Percentiles rank a stretch among this genome's conserved stretches.
Conservation (phyloP, 768 basidiomycete genomes). For the Termitomyces sp. region DNA sequence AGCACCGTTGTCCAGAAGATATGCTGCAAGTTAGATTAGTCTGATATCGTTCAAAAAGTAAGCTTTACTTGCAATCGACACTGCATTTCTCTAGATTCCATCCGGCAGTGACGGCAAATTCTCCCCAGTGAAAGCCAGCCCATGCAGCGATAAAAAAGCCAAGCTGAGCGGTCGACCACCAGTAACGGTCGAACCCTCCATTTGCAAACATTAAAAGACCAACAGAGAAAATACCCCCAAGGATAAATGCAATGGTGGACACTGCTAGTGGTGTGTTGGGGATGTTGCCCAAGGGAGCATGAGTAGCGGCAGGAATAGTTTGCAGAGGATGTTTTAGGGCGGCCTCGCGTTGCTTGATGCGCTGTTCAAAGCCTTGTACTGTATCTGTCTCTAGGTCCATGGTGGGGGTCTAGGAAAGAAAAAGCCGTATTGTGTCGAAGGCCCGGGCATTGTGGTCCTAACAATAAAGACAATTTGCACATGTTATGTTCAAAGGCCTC, state of each 20-base stretch:
- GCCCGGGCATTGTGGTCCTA: constrained; percentile 13
- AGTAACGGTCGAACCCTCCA: constrained; percentile 41
- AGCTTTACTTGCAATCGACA: constrained; percentile 76
- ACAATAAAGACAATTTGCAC: constrained; percentile 23
- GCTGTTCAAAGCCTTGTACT: constrained; percentile 35
- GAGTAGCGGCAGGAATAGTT: constrained; percentile 43
- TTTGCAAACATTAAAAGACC: constrained; percentile 48
- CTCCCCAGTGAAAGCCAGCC: constrained; percentile 89
- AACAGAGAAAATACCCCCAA: constrained; percentile 68
- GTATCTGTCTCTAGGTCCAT: constrained; percentile 29
- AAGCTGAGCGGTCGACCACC: constrained; percentile 74
- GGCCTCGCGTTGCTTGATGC: constrained; percentile 38
- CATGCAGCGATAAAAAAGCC: constrained; percentile 83
- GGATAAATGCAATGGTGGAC: constrained; percentile 76
- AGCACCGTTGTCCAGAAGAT: constrained; percentile 85
- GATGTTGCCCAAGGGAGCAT: constrained; percentile 49
- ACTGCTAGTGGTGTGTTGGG: constrained; percentile 89
- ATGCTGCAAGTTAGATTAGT: constrained; percentile 51
- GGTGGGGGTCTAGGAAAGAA: constrained; percentile 14
- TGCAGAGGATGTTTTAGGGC: constrained; percentile 40
- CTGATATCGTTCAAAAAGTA: background rate
- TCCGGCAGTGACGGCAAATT: constrained; percentile 93
- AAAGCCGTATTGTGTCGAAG: constrained; percentile 11
- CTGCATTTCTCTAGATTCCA: constrained; percentile 94
- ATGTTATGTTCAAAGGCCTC: constrained; percentile 21